phyloP scores from a whole-genome alignment of 305 asterid genomes.

The Euphrasia arctica region DNA sequence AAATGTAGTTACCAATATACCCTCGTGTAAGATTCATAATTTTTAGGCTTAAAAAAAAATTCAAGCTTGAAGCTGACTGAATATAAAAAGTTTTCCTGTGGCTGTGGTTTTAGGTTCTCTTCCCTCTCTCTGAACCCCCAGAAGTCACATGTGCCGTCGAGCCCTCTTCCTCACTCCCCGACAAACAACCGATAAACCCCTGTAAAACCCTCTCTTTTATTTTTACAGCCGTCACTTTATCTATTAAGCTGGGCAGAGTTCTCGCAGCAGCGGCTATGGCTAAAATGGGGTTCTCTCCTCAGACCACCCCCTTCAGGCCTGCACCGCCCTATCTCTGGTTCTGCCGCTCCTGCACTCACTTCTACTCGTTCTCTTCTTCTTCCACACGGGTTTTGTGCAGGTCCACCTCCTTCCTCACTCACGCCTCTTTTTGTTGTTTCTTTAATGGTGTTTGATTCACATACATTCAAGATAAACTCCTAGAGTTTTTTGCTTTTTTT shows the following conservation, averaged over 20 bases:
- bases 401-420: conserved; percentile 27
- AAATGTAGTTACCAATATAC: no score
- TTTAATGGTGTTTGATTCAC: conserved; percentile 10
- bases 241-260: conserved; percentile 51
- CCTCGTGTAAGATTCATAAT: no score
- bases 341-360: conserved; percentile 41
- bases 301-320: conserved; percentile 49
- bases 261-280: conserved; percentile 52
- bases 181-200: conserved; percentile 43
- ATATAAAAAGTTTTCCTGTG: no score
- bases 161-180: conserved; percentile 32
- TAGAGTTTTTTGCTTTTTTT: conserved; percentile 21
- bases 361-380: conserved; percentile 36
- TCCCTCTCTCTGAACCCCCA: conserved; percentile 32
- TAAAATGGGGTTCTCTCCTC: conserved; percentile 71
- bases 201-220: conserved; percentile 39
- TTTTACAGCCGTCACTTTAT: conserved; percentile 32
- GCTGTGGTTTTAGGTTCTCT: no score
- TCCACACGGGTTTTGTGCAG: conserved; percentile 40
- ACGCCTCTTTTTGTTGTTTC: neutral
- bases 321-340: conserved; percentile 49
- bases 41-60: no score
- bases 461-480: conserved; percentile 16
- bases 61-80: no score
- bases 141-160: conserved; percentile 28